Conservation (phyloP, 2,329 filamentous ascomycete genomes). For the Ophiostoma ips region DNA sequence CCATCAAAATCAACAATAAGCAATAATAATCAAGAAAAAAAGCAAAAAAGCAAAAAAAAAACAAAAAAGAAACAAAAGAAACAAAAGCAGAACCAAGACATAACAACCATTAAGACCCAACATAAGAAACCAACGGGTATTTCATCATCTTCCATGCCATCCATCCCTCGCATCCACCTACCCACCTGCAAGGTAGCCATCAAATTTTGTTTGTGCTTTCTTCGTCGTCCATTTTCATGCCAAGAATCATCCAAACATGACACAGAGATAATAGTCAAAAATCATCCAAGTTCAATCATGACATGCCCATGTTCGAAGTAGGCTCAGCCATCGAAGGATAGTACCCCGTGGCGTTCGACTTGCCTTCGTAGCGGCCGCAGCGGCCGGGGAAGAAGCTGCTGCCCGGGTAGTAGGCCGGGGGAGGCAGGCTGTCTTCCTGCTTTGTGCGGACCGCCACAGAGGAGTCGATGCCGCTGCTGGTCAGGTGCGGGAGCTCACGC, state of each 20-base stretch:
- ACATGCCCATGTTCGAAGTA: constrained; percentile 32
- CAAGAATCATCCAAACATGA: not conserved
- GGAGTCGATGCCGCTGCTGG: constrained; percentile 2
- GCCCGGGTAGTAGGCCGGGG: constrained; percentile 29
- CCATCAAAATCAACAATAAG: not conserved
- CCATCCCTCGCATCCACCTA: not conserved
- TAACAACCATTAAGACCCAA: not conserved
- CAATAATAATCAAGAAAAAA: not conserved
- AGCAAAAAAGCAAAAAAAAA: not conserved
- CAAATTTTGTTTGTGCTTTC: not conserved
- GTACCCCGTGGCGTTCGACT: constrained; percentile 35
- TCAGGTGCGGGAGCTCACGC: constrained; percentile 20
- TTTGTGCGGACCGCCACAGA: constrained; percentile 30
- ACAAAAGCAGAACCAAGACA: not conserved
- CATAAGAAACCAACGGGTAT: not conserved
- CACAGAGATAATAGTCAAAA: not conserved
- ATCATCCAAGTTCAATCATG: constrained; percentile 12
- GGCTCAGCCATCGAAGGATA: constrained; percentile 37
- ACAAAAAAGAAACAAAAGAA: not conserved
- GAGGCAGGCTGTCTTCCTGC: constrained; percentile 27
- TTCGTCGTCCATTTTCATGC: not conserved
- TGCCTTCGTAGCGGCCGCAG: constrained; percentile 40
- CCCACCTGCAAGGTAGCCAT: not conserved
- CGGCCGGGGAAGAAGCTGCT: constrained; percentile 25
- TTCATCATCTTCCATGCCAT: not conserved